Evolutionary conservation across 2,329 filamentous ascomycete species (phyloP).

Genomic region (Cryphonectria japonica): DNA sequence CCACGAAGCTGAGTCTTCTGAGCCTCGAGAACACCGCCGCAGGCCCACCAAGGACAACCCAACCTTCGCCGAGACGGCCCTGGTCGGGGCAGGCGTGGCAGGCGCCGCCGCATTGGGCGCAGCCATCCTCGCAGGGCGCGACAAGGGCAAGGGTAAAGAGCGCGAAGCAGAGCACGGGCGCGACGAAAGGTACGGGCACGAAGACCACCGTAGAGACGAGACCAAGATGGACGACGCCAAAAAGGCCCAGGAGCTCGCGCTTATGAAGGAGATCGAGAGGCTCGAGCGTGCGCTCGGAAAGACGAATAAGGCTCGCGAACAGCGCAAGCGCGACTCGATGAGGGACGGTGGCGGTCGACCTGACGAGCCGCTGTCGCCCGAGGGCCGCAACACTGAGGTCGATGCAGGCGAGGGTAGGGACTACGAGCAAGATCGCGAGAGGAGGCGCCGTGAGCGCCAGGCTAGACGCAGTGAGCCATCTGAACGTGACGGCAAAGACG

Average conservation of each 20-base stretch:
- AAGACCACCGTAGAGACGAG: slow-evolving; percentile 33
- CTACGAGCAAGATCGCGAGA: slow-evolving; percentile 39
- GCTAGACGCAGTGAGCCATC: slow-evolving; percentile 19
- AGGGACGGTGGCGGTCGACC: slow-evolving; percentile 8
- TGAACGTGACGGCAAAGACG: slow-evolving; percentile 34
- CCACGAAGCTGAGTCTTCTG: slow-evolving; percentile 43
- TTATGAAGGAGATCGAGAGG: slow-evolving; percentile 28
- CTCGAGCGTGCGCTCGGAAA: slow-evolving; percentile 28
- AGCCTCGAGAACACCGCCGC: slow-evolving; percentile 35
- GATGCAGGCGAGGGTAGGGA: slow-evolving; percentile 38
- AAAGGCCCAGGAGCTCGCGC: slow-evolving; percentile 34
- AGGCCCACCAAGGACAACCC: slow-evolving; percentile 36
- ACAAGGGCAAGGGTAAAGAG: slow-evolving; percentile 36
- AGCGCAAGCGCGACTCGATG: slow-evolving; percentile 30
- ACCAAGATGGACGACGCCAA: slow-evolving; percentile 31
- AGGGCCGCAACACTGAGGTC: slow-evolving; percentile 1
- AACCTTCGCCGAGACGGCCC: slow-evolving; percentile 49
- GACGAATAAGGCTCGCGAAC: slow-evolving; percentile 34
- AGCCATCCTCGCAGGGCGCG: slow-evolving; percentile 45
- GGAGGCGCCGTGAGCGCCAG: slow-evolving; percentile 33
- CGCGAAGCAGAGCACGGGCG: slow-evolving; percentile 33
- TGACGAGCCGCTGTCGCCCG: slow-evolving; percentile 5
- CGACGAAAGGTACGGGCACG: slow-evolving; percentile 31
- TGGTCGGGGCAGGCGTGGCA: slow-evolving; percentile 53
- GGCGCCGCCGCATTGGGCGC: slow-evolving; percentile 53